Evolutionary conservation across 73 alveolate species (phyloP).

Genomic region (Tetrahymena malaccensis): DNA sequence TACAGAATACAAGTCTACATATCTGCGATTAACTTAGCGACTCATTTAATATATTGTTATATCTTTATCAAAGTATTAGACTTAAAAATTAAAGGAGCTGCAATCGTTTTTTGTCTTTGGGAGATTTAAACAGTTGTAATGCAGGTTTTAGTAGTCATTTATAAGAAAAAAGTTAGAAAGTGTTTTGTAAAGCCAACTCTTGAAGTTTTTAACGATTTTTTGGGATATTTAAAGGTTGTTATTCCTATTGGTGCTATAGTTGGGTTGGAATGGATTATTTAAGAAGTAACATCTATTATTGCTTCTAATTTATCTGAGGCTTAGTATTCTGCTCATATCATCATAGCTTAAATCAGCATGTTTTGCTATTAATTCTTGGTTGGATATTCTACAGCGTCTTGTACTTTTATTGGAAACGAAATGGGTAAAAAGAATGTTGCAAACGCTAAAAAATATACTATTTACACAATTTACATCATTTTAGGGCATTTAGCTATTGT

Average conservation of each 20-base stretch:
- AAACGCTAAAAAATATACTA: slow-evolving; percentile 15
- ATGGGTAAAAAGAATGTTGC: slow-evolving; percentile 21
- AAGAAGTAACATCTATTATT: neutral
- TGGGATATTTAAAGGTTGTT: neutral
- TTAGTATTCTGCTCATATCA: slow-evolving; percentile 1
- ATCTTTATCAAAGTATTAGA: slow-evolving; percentile 3
- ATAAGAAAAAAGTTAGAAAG: neutral
- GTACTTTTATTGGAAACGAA: slow-evolving; percentile 28
- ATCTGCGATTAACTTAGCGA: neutral
- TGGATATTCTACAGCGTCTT: slow-evolving; percentile 31
- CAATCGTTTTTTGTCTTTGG: neutral
- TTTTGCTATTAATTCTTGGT: slow-evolving; percentile 13
- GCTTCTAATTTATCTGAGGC: neutral
- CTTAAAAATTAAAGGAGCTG: neutral
- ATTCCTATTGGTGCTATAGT: slow-evolving; percentile 26
- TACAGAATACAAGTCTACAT: neutral
- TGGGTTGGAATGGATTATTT: slow-evolving; percentile 9
- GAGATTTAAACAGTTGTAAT: neutral
- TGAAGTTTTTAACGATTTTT: neutral
- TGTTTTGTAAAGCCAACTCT: neutral
- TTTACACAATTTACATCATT: neutral
- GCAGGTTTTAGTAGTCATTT: neutral
- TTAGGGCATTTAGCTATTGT: neutral
- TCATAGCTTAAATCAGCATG: neutral
- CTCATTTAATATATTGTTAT: neutral